phyloP scores from a whole-genome alignment of 2,329 filamentous ascomycete genomes.

The Stylonectria norvegica region DNA sequence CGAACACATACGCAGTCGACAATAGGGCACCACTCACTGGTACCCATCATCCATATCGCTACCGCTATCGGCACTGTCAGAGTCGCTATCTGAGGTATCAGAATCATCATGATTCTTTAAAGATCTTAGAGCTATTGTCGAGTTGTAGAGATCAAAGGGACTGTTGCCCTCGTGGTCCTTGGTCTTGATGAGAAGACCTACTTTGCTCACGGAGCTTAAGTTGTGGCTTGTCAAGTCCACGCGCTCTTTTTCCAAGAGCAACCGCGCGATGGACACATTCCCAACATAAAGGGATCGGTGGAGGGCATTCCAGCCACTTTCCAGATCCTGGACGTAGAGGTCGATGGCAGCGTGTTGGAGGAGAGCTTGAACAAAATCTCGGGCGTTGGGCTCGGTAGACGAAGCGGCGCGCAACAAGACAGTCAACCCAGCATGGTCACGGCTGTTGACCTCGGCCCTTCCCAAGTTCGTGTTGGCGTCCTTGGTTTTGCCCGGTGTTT shows the following conservation, averaged over 20 bases:
- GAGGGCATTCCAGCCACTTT: constrained; percentile 94
- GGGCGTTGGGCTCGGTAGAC: constrained; percentile 64
- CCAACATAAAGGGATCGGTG: constrained; percentile 88
- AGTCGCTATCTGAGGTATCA: constrained; percentile 50
- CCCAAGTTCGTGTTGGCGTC: constrained; percentile 41
- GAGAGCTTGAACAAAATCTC: constrained; percentile 73
- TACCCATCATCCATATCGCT: constrained; percentile 26
- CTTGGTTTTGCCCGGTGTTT: constrained; percentile 42
- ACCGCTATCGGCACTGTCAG: constrained; percentile 52
- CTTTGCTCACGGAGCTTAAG: constrained; percentile 56
- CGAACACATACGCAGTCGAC: background rate
- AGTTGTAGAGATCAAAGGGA: constrained; percentile 87
- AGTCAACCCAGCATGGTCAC: constrained; percentile 77
- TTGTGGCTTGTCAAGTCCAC: constrained; percentile 60
- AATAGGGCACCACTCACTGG: constrained; percentile 24
- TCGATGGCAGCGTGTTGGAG: constrained; percentile 81
- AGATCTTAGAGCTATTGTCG: constrained; percentile 78
- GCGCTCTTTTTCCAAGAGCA: constrained; percentile 75
- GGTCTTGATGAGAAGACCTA: constrained; percentile 80
- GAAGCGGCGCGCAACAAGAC: constrained; percentile 81
- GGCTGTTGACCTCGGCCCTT: constrained; percentile 75
- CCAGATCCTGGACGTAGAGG: constrained; percentile 79
- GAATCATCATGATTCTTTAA: constrained; percentile 48
- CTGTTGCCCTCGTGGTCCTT: constrained; percentile 95
- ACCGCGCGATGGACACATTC: constrained; percentile 79